Evolutionary conservation across 2,329 filamentous ascomycete genomes (phyloP).

Genomic region (Cadophora sp.): DNA sequence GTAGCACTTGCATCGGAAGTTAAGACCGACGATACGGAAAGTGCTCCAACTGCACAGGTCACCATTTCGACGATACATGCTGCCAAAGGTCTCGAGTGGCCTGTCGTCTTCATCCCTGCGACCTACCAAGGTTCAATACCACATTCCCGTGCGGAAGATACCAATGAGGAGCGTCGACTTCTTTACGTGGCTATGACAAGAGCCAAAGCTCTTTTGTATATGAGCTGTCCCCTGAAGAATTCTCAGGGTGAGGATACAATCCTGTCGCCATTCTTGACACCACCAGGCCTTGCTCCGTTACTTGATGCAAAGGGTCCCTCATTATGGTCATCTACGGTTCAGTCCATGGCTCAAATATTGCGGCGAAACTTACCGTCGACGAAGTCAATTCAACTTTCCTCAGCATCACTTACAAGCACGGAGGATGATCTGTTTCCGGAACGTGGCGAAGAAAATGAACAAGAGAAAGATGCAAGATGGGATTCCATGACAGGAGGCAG

Average conservation of each 20-base stretch:
- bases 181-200: conserved; percentile 97
- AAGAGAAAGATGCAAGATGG: conserved; percentile 46
- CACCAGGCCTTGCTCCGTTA: conserved; percentile 55
- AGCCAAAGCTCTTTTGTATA: conserved; percentile 83
- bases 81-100: conserved; percentile 96
- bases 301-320: conserved; percentile 72
- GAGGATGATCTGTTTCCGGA: conserved; percentile 75
- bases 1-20: conserved; percentile 84
- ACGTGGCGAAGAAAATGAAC: conserved; percentile 59
- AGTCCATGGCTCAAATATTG: conserved; percentile 77
- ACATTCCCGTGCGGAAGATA: conserved; percentile 84
- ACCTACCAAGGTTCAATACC: conserved; percentile 91
- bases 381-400: conserved; percentile 48
- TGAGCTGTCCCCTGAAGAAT: conserved; percentile 78
- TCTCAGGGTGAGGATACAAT: conserved; percentile 67
- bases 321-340: conserved; percentile 66
- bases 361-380: conserved; percentile 61
- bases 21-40: conserved; percentile 65
- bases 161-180: conserved; percentile 84
- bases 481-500: conserved; percentile 40
- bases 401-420: conserved; percentile 59
- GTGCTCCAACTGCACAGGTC: conserved; percentile 66
- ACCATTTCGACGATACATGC: conserved; percentile 97
- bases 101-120: conserved; percentile 89
- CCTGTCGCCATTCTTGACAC: conserved; percentile 75